phyloP scores from a whole-genome alignment of 1,284 basidiomycete species.

The Pholiota adiposa region DNA sequence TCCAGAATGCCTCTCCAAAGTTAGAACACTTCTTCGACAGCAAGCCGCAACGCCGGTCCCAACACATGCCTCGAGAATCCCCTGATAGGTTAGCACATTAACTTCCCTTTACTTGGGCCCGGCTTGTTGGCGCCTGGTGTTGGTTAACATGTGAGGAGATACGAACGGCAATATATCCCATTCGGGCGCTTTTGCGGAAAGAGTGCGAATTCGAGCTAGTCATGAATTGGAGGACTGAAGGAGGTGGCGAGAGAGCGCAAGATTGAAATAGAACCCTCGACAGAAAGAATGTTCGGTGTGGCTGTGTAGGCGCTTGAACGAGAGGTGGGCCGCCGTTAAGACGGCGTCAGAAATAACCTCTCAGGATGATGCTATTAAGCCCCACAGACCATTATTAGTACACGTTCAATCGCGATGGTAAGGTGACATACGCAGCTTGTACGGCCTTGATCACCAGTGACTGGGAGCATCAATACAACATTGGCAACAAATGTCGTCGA shows the following conservation, averaged over 20 bases:
- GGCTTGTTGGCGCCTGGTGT: too few relatives aligned
- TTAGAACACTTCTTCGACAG: background rate
- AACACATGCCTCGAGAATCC: background rate
- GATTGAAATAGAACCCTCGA: background rate
- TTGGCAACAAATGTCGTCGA: too few relatives aligned
- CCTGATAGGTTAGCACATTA: too few relatives aligned
- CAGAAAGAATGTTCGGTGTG: background rate
- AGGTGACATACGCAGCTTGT: too few relatives aligned
- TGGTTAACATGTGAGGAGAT: too few relatives aligned
- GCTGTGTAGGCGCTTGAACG: background rate
- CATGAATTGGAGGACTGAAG: background rate
- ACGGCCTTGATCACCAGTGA: too few relatives aligned
- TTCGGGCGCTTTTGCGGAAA: background rate
- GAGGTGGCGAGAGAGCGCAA: background rate
- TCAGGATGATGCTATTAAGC: too few relatives aligned
- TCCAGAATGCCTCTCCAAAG: background rate
- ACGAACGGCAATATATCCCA: background rate
- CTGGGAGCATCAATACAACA: too few relatives aligned
- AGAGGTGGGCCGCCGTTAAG: background rate
- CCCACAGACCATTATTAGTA: too few relatives aligned
- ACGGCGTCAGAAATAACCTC: too few relatives aligned
- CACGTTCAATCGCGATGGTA: too few relatives aligned
- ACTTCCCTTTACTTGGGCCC: too few relatives aligned
- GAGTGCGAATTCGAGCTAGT: background rate
- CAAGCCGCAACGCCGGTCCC: background rate